Base-by-base conservation (phyloP, 2,329 filamentous ascomycete genomes). In the Xylariales sp. region DNA sequence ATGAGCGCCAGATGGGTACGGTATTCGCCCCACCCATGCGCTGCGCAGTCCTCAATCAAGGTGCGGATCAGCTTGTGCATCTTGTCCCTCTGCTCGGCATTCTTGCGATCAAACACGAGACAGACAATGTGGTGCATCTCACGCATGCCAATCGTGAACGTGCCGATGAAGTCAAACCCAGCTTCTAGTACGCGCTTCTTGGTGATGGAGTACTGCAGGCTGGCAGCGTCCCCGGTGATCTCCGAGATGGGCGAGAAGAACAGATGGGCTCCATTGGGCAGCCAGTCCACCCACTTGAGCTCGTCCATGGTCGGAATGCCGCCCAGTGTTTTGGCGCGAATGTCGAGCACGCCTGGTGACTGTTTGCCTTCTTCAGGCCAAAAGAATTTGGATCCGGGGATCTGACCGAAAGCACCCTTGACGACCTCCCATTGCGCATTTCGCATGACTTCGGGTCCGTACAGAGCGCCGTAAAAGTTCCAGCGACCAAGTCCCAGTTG, bases 101-200 rank as follows among this genome's bases (percentile, higher is more conserved):
- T 47, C 15, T 47, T 47, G 12, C 53, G 51, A 46, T 62, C 56
- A 34, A 60, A 62, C 27, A 62, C 58, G 22, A 62, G 49, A 51
- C 59, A 56, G 14, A 62, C 57, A 31, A 64, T 64, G 22, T 62
- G 52, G 42, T 64, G 67, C 65, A 71, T 69, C 50, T 71, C 69
- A 9, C 68, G 59, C 11, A 40, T 40, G 12, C 38, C 38, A 16
- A 40, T 34, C 3, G 31, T 34, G 14, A 40, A 40, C 2, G 38
- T 40, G 20, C 29, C 38, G 3, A 40, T 40, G 19, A 40, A 40
- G 20, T 40, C 38, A 16, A 40, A 40, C 2, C 38, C 38, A 20
- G 65, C 64, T 11, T 39, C 25, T 4, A 31, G 10, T 12, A 29
- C 24, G 4, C 27, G 58, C 63, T 18, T 71, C 63, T 16, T 68